Evolutionary conservation across 257 asterid species (phyloP).

Genomic region (Solanum virginianum): DNA sequence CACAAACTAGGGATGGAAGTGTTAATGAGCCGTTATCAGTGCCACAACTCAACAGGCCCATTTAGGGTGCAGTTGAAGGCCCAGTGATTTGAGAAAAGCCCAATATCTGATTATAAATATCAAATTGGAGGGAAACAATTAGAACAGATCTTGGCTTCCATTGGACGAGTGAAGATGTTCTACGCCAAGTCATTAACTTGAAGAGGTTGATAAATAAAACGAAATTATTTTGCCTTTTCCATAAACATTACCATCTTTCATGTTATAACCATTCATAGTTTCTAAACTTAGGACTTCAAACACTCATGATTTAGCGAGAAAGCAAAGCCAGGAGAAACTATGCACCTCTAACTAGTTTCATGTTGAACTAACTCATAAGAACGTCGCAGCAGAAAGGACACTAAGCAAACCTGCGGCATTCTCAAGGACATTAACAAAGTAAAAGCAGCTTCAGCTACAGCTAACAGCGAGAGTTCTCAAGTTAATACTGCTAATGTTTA

Average conservation of each 20-base stretch:
- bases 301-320: not conserved
- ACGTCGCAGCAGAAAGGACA: not conserved
- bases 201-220: not conserved
- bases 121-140: constrained; percentile 42
- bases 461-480: not conserved
- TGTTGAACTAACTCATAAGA: not conserved
- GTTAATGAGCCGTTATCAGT: not conserved
- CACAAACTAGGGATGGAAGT: not conserved
- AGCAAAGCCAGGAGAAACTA: not conserved
- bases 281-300: not conserved
- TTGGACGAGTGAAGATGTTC: not conserved
- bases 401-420: not conserved
- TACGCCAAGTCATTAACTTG: too few relatives aligned
- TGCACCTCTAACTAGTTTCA: not conserved
- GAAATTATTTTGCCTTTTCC: not conserved
- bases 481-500: not conserved
- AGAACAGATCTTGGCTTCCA: not conserved
- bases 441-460: not conserved
- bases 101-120: not conserved
- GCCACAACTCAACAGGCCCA: not conserved
- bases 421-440: not conserved
- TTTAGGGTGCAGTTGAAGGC: not conserved
- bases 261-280: not conserved
- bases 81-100: not conserved
- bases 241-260: not conserved